Percentiles rank a stretch among this genome's conserved stretches.
phyloP scores from a whole-genome alignment of 331 rosid genomes.

The Erythrophleum ivorense region DNA sequence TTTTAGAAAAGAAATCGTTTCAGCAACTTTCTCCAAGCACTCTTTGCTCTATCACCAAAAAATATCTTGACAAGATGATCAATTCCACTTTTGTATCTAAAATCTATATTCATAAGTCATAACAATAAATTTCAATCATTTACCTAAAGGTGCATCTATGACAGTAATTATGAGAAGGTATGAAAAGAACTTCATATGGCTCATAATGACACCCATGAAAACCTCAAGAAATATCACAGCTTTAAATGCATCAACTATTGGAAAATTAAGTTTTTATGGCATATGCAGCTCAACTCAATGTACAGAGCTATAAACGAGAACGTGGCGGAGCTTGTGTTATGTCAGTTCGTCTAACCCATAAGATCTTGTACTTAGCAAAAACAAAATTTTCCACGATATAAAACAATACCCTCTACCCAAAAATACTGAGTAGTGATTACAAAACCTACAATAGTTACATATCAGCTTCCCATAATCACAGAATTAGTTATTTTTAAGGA shows the following conservation, averaged over 20 bases:
- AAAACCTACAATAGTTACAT: conserved; percentile 1
- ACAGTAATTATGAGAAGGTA: background rate
- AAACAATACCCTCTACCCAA: background rate
- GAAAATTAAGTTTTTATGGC: background rate
- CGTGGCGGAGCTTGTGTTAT: conserved; percentile 1
- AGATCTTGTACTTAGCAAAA: conserved; percentile 5
- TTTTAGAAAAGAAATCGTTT: conserved; percentile 65
- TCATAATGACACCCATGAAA: background rate
- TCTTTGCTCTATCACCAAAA: conserved; percentile 73
- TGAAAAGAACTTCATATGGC: background rate
- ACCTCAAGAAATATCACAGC: background rate
- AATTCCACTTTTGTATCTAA: conserved; percentile 13
- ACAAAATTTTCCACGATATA: background rate
- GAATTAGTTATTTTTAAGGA: background rate
- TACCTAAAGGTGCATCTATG: background rate
- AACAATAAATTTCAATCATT: background rate
- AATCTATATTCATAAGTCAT: conserved; percentile 14
- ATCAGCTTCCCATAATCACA: conserved; percentile 1
- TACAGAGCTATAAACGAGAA: conserved; percentile 7
- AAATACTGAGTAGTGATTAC: background rate
- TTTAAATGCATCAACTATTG: background rate
- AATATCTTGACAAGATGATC: conserved; percentile 26
- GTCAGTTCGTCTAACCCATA: background rate
- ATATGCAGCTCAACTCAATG: conserved; percentile 26
- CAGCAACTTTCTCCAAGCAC: conserved; percentile 82